Base-by-base conservation (phyloP, 345 rosid genomes). In the Laguncularia racemosa region DNA sequence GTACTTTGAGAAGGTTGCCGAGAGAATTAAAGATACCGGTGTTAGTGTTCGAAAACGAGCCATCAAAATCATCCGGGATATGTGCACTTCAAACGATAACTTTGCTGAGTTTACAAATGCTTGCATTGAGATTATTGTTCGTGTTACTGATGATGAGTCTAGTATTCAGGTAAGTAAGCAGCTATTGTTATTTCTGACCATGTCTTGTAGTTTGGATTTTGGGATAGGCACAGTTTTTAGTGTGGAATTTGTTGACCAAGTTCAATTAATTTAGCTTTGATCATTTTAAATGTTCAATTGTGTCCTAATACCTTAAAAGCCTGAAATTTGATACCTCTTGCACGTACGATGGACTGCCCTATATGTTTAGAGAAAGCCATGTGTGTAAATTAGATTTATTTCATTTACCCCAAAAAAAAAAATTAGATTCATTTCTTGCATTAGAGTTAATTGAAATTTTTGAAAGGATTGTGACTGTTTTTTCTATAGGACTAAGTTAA, bases 1-100 rank as follows among this genome's bases (percentile, higher is more conserved):
- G 99, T 93, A 93, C 77, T 93, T 89, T 84, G 97, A 84, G 80
- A 93, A 93, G 76, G 95, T 93, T 20, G 97, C 99, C 38, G 99
- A 93, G 76, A 78, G 99, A 80, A 85, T 90, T 60, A 93, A 93
- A 69, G 99, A 93, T 76, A 93, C 97, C 55, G 97, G 99, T 67
- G 97, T 93, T 54, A 93, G 99, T 67, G 99, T 93, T 50, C 77
- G 97, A 62, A 93, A 93, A 75, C 86, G 96, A 73, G 91, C 99
- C 56, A 93, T 93, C 71, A 93, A 84, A 77, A 89, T 89, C 60
- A 85, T 93, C 60, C 74, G 95, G 68, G 99, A 93, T 70, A 85
- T 93, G 99, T 93, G 99, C 82, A 84, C 84, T 48, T 76, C 96
- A 20, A 87, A 78, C 73, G 77, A 84, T 26, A 89, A 82, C 67